Evolutionary conservation across 2,329 filamentous ascomycete genomes (phyloP), one percentile per base, ranked within the genome.

Genomic region (Tolypocladium pustulatum): DNA sequence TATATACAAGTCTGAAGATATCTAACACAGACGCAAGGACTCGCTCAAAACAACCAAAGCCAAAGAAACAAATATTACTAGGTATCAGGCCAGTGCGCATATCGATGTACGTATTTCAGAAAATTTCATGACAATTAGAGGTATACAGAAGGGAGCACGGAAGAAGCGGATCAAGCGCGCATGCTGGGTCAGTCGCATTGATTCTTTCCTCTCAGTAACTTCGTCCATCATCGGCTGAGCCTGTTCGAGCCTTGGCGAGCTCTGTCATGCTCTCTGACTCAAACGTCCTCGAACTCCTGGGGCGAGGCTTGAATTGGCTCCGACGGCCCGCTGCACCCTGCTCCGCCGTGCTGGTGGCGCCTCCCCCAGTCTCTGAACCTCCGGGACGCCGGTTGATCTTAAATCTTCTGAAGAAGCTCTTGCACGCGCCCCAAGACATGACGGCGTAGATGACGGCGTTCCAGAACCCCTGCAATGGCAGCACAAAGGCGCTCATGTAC

Each of bases 391-490:
- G 68, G 15, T 65, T 65, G 56, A 63, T 59, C 54, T 64, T 60
- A n/a, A 78, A 59, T 54, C 78, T 75, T 12, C 66, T 65, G 57
- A 69, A 72, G 34, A 84, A 70, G 37, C 73, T 72, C 67, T 79
- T 80, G 67, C 84, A 86, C 0, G 86, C 86, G 55, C 81, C 72
- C 78, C 84, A 83, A 7, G 87, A 90, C 1, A 88, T 90, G 13
- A 82, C 79, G 20, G 84, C 73, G 71, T 94, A 95, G 64, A 95
- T 90, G 59, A 89, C 71, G 22, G 86, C 83, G 69, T 95, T 95
- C 89, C 90, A 94, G 66, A 92, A 89, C 0, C 90, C 90, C 68
- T 95, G 90, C 0, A 91, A 78, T 0, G 90, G 90, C 10, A 95
- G 78, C 1, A 94, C 89, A 46, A 90, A 80, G 0, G 88, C 85